A percentile compares a stretch with the other conserved stretches of the same genome.
Conservation (phyloP, 352 stramenopile genomes). For the Globisporangium lucens region DNA sequence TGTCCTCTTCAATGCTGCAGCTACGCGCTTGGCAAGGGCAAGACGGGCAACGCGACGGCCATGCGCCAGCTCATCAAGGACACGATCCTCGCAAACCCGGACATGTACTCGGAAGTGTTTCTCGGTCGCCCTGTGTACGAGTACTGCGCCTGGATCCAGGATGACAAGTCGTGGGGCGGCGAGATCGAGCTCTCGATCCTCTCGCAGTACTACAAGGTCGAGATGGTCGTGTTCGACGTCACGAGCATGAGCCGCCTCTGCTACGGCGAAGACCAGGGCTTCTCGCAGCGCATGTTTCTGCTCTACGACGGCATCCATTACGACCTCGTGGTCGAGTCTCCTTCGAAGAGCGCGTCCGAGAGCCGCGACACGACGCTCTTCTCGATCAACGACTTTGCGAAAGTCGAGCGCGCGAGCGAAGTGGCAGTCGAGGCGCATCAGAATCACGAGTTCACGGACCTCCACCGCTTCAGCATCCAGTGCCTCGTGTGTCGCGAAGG, state of each 20-base stretch:
- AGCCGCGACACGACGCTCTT: constrained; percentile 65
- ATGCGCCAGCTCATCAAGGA: constrained; percentile 79
- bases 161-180: constrained; percentile 79
- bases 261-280: constrained; percentile 80
- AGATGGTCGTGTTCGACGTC: constrained; percentile 86
- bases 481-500: constrained; percentile 62
- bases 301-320: constrained; percentile 88
- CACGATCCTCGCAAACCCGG: constrained; percentile 55
- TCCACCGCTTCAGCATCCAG: constrained; percentile 68
- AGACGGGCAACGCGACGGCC: constrained; percentile 47
- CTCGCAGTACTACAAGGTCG: constrained; percentile 68
- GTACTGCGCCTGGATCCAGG: constrained; percentile 84
- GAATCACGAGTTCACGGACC: constrained; percentile 82
- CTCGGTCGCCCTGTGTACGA: constrained; percentile 70
- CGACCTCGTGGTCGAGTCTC: constrained; percentile 68
- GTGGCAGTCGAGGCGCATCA: constrained; percentile 80
- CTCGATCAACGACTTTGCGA: constrained; percentile 82
- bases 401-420: constrained; percentile 77
- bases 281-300: constrained; percentile 80
- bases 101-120: constrained; percentile 74
- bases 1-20: constrained; percentile 15
- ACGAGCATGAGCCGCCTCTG: constrained; percentile 83
- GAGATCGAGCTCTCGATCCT: constrained; percentile 88
- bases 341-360: constrained; percentile 41
- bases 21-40: constrained; percentile 63